These are phyloP conservation scores for Trapa bicornis DNA, from an alignment of 345 rosid species.

Conservation along the genomic window DNA sequence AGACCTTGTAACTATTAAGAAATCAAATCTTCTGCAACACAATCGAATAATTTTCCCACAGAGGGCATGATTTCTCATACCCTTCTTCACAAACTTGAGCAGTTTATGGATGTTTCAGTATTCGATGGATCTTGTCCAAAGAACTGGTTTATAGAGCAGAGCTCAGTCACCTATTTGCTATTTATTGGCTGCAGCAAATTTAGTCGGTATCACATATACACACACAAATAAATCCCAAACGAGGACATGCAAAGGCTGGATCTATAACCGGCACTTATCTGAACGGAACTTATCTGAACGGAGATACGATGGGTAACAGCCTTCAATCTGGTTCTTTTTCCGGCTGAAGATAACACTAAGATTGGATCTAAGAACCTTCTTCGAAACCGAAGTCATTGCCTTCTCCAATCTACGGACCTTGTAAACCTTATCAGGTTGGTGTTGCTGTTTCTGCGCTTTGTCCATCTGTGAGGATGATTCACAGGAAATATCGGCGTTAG, in stretches of 20 bases:
- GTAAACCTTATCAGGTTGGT: constrained; percentile 18
- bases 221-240: neutral
- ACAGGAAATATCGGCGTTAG: constrained; percentile 46
- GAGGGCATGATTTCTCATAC: no score
- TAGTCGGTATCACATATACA: neutral
- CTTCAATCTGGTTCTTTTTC: constrained; percentile 72
- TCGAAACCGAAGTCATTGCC: constrained; percentile 37
- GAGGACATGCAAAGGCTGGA: neutral
- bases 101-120: no score
- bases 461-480: constrained; percentile 56
- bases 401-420: constrained; percentile 49
- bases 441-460: constrained; percentile 40
- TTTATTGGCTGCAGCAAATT: no score
- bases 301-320: constrained; percentile 71
- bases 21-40: no score
- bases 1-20: no score
- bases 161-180: no score
- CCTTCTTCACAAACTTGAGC: no score
- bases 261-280: constrained; percentile 28
- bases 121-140: neutral
- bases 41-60: no score
- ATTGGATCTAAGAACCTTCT: constrained; percentile 50
- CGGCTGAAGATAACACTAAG: constrained; percentile 61
- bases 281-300: constrained; percentile 82
- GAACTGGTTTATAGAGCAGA: neutral